Conservation (phyloP, 176 grass and related monocot genomes). For the Oryza meridionalis region DNA sequence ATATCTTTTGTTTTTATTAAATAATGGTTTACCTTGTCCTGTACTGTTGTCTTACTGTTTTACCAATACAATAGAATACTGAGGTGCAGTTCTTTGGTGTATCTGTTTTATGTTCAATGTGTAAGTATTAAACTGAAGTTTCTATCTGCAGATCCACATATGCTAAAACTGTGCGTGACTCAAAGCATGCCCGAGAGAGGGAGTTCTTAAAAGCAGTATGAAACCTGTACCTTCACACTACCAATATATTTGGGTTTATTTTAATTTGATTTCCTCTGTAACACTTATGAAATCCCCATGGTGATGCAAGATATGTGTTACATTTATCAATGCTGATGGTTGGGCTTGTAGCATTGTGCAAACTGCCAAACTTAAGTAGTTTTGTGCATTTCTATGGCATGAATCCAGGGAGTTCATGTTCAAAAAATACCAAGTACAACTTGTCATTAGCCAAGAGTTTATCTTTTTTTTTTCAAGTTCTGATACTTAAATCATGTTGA, state of each 20-base stretch:
- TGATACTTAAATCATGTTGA: background rate
- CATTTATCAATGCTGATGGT: constrained; percentile 14
- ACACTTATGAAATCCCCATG: constrained; percentile 1
- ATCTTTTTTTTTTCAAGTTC: background rate
- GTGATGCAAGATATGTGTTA: background rate
- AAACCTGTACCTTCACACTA: background rate
- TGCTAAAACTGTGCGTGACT: constrained; percentile 93
- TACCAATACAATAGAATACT: background rate
- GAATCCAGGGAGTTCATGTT: constrained; percentile 4
- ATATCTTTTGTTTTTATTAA: background rate
- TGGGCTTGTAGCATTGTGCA: background rate
- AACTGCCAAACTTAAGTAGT: constrained; percentile 6
- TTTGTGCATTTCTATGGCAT: constrained; percentile 24
- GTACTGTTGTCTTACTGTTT: constrained; percentile 4
- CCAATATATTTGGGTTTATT: background rate
- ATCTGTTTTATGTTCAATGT: background rate
- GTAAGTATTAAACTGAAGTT: background rate
- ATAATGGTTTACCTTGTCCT: background rate
- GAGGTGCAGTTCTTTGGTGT: background rate
- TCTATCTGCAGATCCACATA: constrained; percentile 83
- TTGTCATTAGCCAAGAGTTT: background rate
- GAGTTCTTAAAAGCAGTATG: constrained; percentile 95
- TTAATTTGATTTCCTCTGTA: constrained; percentile 31
- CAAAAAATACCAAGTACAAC: constrained; percentile 11
- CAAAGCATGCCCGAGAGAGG: constrained; percentile 80